Evolutionary conservation across 2,329 filamentous ascomycete genomes (phyloP), one percentile per base, ranked within the genome.

Genomic region (Pestalotiopsis sp.): DNA sequence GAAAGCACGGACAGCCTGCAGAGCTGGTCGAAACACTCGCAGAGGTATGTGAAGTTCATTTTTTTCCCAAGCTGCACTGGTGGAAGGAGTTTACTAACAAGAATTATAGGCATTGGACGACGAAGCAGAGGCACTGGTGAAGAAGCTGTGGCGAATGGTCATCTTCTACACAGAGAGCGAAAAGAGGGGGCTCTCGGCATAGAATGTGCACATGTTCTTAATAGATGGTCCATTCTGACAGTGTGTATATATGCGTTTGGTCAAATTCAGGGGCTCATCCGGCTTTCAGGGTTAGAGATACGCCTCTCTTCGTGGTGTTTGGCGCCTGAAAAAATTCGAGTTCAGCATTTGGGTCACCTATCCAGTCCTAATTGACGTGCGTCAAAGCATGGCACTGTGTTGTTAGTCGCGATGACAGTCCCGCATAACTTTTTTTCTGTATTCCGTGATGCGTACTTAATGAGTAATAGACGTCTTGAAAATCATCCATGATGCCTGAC

Each of bases 91-190:
- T 64, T 67, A 68, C 79, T 82, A 75, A 83, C 71, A 64, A 23
- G 20, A 38, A 69, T 68, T 70, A 69, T 71, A 95, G 90, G 93
- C 94, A 58, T 85, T 99, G 71, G 96, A 98, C 77, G 96, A 99
- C 76, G 96, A 98, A 78, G 94, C 95, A 12, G 95, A 98, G 80
- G 91, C 93, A 31, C 83, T 99, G 73, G 95, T 98, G 64, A 97
- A 94, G 88, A 98, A 98, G 83, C 87, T 99, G 45, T 99, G 96
- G 96, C 90, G 95, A 64, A 97, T 98, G 94, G 91, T 98, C 68
- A 97, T 98, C 76, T 98, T 98, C 89, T 98, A 95, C 76, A 96
- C 93, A 5, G 95, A 98, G 81, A 93, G 92, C 76, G 95, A 97
- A 86, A 97, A 96, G 84, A 86, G 94, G 71, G 95, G 95, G 2